Conservation (phyloP, 1,284 basidiomycete genomes). For the Cryptococcus sp. region DNA sequence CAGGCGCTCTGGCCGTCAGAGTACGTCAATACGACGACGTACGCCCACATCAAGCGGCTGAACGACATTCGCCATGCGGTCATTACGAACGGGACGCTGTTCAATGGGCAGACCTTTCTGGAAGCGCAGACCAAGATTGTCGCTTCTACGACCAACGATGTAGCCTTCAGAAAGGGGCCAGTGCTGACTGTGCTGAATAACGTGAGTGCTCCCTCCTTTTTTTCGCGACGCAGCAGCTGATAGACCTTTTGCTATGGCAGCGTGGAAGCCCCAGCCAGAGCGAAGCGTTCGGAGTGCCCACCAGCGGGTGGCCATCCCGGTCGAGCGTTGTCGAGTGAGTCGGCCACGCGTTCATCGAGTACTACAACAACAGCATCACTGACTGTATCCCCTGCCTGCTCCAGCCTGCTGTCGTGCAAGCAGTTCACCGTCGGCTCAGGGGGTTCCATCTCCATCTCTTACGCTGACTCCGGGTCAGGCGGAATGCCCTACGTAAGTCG, state of each 20-base stretch:
- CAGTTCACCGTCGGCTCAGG: conserved; percentile 37
- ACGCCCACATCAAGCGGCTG: conserved; percentile 61
- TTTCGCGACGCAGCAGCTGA: background rate
- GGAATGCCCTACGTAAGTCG: conserved; percentile 45
- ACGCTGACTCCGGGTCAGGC: conserved; percentile 38
- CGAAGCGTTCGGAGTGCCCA: conserved; percentile 34
- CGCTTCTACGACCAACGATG: conserved; percentile 57
- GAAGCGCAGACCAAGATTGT: conserved; percentile 60
- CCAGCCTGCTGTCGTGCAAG: conserved; percentile 42
- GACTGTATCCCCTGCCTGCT: too few species aligned
- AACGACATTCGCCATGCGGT: conserved; percentile 71
- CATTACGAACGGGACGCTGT: conserved; percentile 52
- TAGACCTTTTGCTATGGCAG: conserved; percentile 11
- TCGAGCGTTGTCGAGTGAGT: conserved; percentile 45
- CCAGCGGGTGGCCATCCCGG: conserved; percentile 39
- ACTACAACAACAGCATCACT: background rate
- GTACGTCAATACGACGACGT: conserved; percentile 54
- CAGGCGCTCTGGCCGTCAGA: conserved; percentile 70
- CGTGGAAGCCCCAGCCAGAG: conserved; percentile 41
- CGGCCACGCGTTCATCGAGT: background rate
- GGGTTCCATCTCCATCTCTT: conserved; percentile 42
- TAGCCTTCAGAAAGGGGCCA: conserved; percentile 69
- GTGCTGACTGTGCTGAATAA: conserved; percentile 70
- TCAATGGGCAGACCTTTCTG: conserved; percentile 57
- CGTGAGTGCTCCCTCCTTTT: conserved; percentile 47